Percentiles rank a stretch among this genome's conserved stretches.
Conservation (phyloP, 2,329 filamentous ascomycete genomes). For the Trichoderma oligosporum region DNA sequence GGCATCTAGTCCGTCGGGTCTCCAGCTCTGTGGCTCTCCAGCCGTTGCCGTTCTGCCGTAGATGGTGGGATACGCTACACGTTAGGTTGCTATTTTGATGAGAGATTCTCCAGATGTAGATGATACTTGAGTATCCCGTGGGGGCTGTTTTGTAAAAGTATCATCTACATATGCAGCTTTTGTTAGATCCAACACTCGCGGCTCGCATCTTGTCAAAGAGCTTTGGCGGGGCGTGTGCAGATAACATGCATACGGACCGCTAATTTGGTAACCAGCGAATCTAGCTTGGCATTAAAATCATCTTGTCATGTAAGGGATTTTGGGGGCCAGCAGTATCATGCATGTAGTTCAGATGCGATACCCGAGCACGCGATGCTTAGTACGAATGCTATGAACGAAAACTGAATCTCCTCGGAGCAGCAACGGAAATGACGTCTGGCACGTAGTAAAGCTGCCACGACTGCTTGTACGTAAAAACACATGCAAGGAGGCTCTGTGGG, state of each 20-base stretch:
- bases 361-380: not conserved
- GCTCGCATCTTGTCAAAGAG: not conserved
- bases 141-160: not conserved
- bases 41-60: conserved; percentile 16
- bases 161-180: not conserved
- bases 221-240: conserved; percentile 1
- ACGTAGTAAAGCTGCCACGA: not conserved
- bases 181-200: not conserved
- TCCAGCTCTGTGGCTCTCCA: conserved; percentile 7
- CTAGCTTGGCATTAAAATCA: not conserved
- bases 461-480: not conserved
- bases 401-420: not conserved
- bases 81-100: not conserved
- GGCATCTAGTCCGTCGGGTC: not conserved
- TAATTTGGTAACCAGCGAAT: not conserved
- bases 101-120: not conserved
- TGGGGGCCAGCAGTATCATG: not conserved
- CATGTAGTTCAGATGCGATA: not conserved
- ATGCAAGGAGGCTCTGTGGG: not conserved
- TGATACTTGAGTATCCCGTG: not conserved
- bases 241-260: not conserved
- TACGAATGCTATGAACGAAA: not conserved
- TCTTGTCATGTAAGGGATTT: not conserved
- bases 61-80: conserved; percentile 13
- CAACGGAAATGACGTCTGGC: not conserved